phyloP scores from a whole-genome alignment of 163 green algal species.

The Scenedesmus sp. region DNA sequence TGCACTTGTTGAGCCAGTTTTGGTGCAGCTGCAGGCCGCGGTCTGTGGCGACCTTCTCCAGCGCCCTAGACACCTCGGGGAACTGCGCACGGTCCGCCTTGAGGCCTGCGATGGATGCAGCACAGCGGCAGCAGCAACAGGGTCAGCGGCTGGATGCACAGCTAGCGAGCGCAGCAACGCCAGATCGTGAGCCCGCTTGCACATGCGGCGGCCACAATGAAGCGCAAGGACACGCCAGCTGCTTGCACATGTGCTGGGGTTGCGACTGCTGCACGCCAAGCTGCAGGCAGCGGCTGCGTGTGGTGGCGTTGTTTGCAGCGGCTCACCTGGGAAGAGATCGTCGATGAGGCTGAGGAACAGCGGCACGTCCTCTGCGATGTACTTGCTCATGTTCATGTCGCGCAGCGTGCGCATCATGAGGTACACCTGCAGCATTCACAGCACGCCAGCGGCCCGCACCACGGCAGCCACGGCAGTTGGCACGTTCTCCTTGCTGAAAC shows the following conservation, averaged over 20 bases:
- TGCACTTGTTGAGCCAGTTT: slow-evolving; percentile 95
- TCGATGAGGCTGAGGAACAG: slow-evolving; percentile 96
- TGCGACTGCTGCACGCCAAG: background rate
- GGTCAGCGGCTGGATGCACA: no score
- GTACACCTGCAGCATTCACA: slow-evolving; percentile 57
- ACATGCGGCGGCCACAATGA: no score
- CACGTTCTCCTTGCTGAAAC: no score
- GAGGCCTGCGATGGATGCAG: slow-evolving; percentile 56
- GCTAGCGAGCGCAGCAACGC: no score
- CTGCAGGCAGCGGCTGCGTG: background rate
- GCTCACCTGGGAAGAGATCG: slow-evolving; percentile 91
- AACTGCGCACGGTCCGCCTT: slow-evolving; percentile 88
- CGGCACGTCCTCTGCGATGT: slow-evolving; percentile 96
- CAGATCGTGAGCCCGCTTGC: no score
- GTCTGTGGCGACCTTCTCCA: slow-evolving; percentile 84
- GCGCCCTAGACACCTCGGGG: slow-evolving; percentile 80
- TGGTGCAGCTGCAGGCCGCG: slow-evolving; percentile 82
- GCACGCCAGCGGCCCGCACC: background rate
- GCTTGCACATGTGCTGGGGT: no score
- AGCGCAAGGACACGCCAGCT: background rate
- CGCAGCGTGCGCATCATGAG: slow-evolving; percentile 96
- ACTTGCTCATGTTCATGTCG: slow-evolving; percentile 99
- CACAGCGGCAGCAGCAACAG: background rate
- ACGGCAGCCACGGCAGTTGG: background rate
- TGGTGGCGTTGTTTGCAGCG: background rate